phyloP scores from a whole-genome alignment of 345 rosid genomes.

The Garcia nutans region DNA sequence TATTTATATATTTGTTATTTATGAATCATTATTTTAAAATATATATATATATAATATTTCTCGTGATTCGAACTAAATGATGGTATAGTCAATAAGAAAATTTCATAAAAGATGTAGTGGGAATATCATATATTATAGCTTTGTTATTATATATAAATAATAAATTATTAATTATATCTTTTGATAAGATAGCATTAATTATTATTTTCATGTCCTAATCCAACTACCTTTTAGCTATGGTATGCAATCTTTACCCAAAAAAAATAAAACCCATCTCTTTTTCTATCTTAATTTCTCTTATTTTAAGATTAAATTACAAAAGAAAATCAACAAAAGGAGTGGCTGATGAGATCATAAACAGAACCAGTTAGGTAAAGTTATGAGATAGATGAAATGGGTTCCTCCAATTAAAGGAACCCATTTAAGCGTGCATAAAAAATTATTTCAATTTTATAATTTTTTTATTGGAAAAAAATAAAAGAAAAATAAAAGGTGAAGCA shows the following conservation, averaged over 20 bases:
- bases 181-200: slow-evolving; percentile 5
- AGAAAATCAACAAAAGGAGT: neutral
- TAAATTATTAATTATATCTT: slow-evolving; percentile 11
- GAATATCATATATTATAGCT: neutral
- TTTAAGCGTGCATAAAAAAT: slow-evolving; percentile 8
- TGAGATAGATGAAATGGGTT: neutral
- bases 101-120: neutral
- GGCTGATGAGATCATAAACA: neutral
- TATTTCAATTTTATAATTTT: neutral
- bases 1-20: neutral
- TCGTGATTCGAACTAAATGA: neutral
- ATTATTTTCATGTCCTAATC: slow-evolving; percentile 19
- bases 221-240: slow-evolving; percentile 1
- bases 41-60: too few species aligned
- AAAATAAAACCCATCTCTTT: neutral
- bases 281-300: neutral
- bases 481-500: slow-evolving; percentile 9
- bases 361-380: slow-evolving; percentile 20
- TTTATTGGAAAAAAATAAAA: neutral
- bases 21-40: slow-evolving; percentile 2
- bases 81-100: neutral
- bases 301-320: neutral
- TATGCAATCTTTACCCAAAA: neutral
- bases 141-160: neutral
- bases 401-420: slow-evolving; percentile 2